These are phyloP conservation scores for Gaeumannomyces tritici DNA, from an alignment of 2,329 filamentous ascomycete genomes.

Conservation along the genomic window DNA sequence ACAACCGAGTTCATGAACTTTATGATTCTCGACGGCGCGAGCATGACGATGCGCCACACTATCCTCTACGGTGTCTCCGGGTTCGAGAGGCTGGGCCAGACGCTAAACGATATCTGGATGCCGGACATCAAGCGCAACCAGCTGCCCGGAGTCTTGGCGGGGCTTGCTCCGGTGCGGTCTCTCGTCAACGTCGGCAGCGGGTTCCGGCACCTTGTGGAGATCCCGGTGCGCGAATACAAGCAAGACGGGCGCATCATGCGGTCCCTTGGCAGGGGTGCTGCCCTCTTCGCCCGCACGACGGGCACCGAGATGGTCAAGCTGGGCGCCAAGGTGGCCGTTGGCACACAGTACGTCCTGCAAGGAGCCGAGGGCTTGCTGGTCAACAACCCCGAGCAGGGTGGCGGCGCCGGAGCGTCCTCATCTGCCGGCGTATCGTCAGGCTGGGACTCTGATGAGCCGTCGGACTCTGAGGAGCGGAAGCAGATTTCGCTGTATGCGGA, in stretches of 20 bases:
- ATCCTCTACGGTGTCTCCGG: conserved; percentile 90
- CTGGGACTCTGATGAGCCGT: conserved; percentile 35
- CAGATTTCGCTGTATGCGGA: conserved; percentile 89
- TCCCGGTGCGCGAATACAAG: conserved; percentile 85
- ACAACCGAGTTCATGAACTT: conserved; percentile 99
- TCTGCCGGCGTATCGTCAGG: conserved; percentile 16
- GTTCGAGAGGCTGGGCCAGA: conserved; percentile 82
- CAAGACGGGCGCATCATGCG: conserved; percentile 90
- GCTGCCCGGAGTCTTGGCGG: conserved; percentile 78
- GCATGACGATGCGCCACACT: conserved; percentile 76
- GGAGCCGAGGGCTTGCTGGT: conserved; percentile 74
- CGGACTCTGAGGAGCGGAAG: conserved; percentile 55
- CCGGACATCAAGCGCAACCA: conserved; percentile 86
- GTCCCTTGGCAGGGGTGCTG: conserved; percentile 82
- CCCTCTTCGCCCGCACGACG: conserved; percentile 85
- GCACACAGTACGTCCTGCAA: conserved; percentile 87
- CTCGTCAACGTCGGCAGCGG: conserved; percentile 87
- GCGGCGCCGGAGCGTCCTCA: conserved; percentile 25
- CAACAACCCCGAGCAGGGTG: conserved; percentile 21
- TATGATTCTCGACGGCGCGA: conserved; percentile 78
- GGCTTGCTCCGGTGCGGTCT: conserved; percentile 80
- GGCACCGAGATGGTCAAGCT: conserved; percentile 90
- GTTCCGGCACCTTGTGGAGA: conserved; percentile 74
- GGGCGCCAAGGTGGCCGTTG: conserved; percentile 87
- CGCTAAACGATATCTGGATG: conserved; percentile 93